phyloP scores from a whole-genome alignment of 441 rosid genomes.

The Omphalea diandra region DNA sequence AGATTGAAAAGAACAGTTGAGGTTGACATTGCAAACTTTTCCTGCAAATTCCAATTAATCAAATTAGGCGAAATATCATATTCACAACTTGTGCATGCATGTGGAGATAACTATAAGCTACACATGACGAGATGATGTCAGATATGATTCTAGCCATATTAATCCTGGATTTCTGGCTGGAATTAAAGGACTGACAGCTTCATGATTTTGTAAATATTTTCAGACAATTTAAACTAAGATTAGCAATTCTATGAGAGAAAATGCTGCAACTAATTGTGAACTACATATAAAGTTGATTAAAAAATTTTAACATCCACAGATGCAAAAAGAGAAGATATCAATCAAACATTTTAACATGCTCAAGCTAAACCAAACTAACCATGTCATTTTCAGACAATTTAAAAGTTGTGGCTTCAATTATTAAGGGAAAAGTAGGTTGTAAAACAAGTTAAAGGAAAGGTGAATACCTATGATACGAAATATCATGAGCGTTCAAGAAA shows the following conservation, averaged over 20 bases:
- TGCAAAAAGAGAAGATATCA: neutral
- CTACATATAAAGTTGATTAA: too few species aligned
- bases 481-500: neutral
- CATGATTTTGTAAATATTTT: neutral
- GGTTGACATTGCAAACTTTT: slow-evolving; percentile 65
- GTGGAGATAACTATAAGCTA: neutral
- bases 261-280: neutral
- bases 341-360: neutral
- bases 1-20: slow-evolving; percentile 88
- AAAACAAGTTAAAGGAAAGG: neutral
- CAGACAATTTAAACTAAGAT: neutral
- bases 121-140: neutral
- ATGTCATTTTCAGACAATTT: neutral
- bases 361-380: too few species aligned
- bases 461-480: neutral
- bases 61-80: slow-evolving; percentile 1
- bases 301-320: neutral
- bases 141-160: neutral
- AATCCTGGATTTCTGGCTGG: neutral
- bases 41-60: slow-evolving; percentile 52
- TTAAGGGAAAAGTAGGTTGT: neutral
- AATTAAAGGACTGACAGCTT: neutral
- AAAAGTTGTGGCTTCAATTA: neutral
- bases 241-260: neutral
- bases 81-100: neutral